These are phyloP conservation scores for Daldinia vernicosa DNA, from an alignment of 495 filamentous ascomycete genomes.

Conservation along the genomic window DNA sequence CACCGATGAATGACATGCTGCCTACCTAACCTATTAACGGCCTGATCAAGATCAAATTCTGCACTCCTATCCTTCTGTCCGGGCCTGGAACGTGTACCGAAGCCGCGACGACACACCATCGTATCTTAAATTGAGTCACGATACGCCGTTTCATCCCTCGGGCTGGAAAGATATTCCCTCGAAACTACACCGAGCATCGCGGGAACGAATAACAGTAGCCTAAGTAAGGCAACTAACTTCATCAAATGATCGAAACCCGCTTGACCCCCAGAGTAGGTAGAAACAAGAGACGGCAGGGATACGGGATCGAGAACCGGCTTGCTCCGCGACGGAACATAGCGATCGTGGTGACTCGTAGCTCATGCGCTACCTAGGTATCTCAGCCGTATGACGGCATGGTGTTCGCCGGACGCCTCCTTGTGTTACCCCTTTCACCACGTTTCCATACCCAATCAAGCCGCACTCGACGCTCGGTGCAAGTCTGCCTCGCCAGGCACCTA, in stretches of 20 bases:
- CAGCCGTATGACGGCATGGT: not conserved
- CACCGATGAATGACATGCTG: not conserved
- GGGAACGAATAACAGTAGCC: not conserved
- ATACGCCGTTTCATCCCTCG: not conserved
- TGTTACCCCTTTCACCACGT: not conserved
- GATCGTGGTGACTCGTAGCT: not conserved
- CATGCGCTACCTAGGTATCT: not conserved
- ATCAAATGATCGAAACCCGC: not conserved
- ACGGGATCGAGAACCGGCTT: not conserved
- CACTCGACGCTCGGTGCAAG: not conserved
- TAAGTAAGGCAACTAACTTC: not conserved
- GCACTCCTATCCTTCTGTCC: not conserved
- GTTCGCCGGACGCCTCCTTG: not conserved
- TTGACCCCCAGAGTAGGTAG: not conserved
- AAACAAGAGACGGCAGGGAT: not conserved
- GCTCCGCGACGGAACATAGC: not conserved
- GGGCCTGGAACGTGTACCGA: not conserved
- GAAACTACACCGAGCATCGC: not conserved
- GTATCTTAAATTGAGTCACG: not conserved
- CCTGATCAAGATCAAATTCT: not conserved
- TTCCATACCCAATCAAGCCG: not conserved
- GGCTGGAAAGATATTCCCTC: not conserved
- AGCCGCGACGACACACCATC: not conserved
- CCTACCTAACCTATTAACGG: not conserved
- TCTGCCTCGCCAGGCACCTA: not conserved